Conservation (phyloP, 305 asterid genomes). For the Nicotiana rustica region DNA sequence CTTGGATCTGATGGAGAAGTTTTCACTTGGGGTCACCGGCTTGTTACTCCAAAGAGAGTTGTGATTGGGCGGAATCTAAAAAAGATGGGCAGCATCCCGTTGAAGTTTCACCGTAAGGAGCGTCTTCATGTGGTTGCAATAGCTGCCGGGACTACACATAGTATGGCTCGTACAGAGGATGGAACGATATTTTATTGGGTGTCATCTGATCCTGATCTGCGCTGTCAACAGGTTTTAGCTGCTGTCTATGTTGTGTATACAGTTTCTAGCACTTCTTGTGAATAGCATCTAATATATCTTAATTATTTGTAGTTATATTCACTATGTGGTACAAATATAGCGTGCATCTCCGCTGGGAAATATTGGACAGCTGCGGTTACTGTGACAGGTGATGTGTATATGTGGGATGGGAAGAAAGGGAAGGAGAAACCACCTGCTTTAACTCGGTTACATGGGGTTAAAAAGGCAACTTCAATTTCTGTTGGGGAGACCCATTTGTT, state of each 20-base stretch:
- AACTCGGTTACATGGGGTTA: slow-evolving; percentile 87
- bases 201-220: slow-evolving; percentile 84
- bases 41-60: slow-evolving; percentile 91
- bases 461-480: slow-evolving; percentile 87
- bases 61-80: slow-evolving; percentile 66
- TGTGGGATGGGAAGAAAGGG: slow-evolving; percentile 88
- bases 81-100: slow-evolving; percentile 66
- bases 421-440: slow-evolving; percentile 64
- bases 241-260: slow-evolving; percentile 30
- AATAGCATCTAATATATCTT: slow-evolving; percentile 20
- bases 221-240: slow-evolving; percentile 74
- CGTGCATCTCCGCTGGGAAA: slow-evolving; percentile 90
- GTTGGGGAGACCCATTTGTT: slow-evolving; percentile 97
- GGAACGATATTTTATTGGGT: slow-evolving; percentile 94
- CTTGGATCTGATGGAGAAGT: slow-evolving; percentile 98
- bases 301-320: slow-evolving; percentile 60
- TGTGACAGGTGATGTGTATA: slow-evolving; percentile 78
- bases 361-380: slow-evolving; percentile 95
- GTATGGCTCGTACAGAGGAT: slow-evolving; percentile 89
- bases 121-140: slow-evolving; percentile 78
- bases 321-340: slow-evolving; percentile 71
- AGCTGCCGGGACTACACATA: slow-evolving; percentile 92
- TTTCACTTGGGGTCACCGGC: slow-evolving; percentile 98
- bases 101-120: slow-evolving; percentile 83
- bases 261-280: slow-evolving; percentile 3